Evolutionary conservation across 2,329 filamentous ascomycete genomes (phyloP).

Genomic region (Fusarium circinatum): DNA sequence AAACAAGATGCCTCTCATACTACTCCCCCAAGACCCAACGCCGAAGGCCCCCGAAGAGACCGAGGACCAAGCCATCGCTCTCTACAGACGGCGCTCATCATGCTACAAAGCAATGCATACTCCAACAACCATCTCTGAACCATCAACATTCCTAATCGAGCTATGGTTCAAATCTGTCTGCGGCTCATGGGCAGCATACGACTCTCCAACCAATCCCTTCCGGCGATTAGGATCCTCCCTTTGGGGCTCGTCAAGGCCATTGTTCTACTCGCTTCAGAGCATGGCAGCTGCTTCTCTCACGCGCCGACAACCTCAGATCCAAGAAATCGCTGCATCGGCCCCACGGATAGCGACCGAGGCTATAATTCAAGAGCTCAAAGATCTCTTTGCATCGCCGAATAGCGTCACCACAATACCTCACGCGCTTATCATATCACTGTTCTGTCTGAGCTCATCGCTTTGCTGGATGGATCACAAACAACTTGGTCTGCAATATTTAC

Average conservation of each 20-base stretch:
- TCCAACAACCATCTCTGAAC: constrained; percentile 28
- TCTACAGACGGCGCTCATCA: not conserved
- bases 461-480: constrained; percentile 38
- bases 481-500: constrained; percentile 32
- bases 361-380: constrained; percentile 27
- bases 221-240: constrained; percentile 25
- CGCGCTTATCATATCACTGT: constrained; percentile 28
- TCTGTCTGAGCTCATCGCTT: constrained; percentile 35
- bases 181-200: constrained; percentile 37
- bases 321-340: constrained; percentile 27
- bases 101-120: not conserved
- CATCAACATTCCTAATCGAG: constrained; percentile 27
- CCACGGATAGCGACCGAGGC: constrained; percentile 32
- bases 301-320: constrained; percentile 16
- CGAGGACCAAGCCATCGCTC: not conserved
- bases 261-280: constrained; percentile 37
- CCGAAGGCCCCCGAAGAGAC: not conserved
- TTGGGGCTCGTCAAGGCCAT: constrained; percentile 18
- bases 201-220: constrained; percentile 33
- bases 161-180: constrained; percentile 39
- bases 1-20: not conserved
- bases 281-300: constrained; percentile 34
- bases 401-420: constrained; percentile 19
- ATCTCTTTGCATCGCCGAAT: constrained; percentile 24
- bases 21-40: not conserved